Percentiles rank a stretch among this genome's conserved stretches.
phyloP scores from a whole-genome alignment of 371 early-diverging fungal genomes.

The Umbelopsis sp. region DNA sequence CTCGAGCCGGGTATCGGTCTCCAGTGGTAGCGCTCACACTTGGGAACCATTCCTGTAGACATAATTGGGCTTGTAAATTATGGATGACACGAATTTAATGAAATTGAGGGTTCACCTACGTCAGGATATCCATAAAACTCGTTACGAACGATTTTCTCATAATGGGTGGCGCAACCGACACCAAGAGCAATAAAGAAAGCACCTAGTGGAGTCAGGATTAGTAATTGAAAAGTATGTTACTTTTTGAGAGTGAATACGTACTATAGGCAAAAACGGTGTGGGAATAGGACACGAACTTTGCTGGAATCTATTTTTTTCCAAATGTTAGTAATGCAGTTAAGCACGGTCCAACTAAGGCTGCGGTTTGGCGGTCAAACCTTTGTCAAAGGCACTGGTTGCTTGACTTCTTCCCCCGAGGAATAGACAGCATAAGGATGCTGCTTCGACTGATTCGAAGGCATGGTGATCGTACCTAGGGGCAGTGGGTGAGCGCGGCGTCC shows the following conservation, averaged over 20 bases:
- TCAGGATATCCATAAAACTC: slow-evolving; percentile 80
- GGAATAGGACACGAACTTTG: slow-evolving; percentile 63
- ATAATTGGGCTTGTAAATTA: neutral
- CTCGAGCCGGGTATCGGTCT: slow-evolving; percentile 80
- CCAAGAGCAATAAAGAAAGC: slow-evolving; percentile 76
- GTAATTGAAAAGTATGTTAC: neutral
- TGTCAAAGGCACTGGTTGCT: neutral
- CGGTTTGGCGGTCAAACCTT: neutral
- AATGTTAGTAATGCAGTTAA: neutral
- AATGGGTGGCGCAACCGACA: slow-evolving; percentile 73
- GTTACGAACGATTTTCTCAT: slow-evolving; percentile 79
- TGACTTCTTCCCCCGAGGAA: neutral
- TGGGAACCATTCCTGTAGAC: slow-evolving; percentile 78
- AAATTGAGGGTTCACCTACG: slow-evolving; percentile 35
- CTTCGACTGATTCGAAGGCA: slow-evolving; percentile 15
- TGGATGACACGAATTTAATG: neutral
- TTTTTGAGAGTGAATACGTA: slow-evolving; percentile 34
- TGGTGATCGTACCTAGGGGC: neutral
- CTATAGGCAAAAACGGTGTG: slow-evolving; percentile 70
- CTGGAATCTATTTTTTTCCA: slow-evolving; percentile 48
- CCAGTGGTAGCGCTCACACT: slow-evolving; percentile 84
- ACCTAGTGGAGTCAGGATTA: slow-evolving; percentile 40
- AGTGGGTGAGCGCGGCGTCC: neutral
- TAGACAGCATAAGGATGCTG: slow-evolving; percentile 18
- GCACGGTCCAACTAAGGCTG: neutral